Base-by-base conservation (phyloP, 2,329 filamentous ascomycete species). In the Myriangium duriaei region DNA sequence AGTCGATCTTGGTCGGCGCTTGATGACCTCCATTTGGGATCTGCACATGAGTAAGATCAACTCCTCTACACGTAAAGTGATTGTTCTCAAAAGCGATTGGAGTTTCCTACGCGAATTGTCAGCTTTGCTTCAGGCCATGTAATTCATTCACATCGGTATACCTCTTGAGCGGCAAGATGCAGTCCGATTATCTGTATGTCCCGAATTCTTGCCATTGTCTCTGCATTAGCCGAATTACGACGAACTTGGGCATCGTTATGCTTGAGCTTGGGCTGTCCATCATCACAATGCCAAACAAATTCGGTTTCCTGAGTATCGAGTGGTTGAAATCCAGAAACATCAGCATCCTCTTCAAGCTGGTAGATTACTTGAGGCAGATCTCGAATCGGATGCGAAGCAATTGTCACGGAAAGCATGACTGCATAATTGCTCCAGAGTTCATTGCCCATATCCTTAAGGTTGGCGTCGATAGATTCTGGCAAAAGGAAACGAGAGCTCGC, bases 341-440 rank as follows among this genome's bases (percentile, higher is more conserved):
- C 71, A 40, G 72, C 70, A 51, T 83, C 79, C 52, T 83, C 79
- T 44, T 78, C 72, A 3, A 83, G 62, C 49, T 82, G 62, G 51
- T 83, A 81, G 10, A 66, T 61, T 17, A 78, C 58, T 28, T 66
- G 59, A 2, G 69, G 65, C 18, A 81, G 62, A 30, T 68, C 61
- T 33, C 65, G 60, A 18, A 74, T 65, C 13, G 74, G 67, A 46
- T 80, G 81, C 12, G 65, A 69, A 2, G 68, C 68, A 6, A 67
- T 67, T 17, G 81, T 57, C 10, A 73, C 59, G 28, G 73, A 78
- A 35, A 81, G 55, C 0, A 72, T 71, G 29, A 65, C 67, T n/a
- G 74, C 72, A 49, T 81, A 81, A 1, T 70, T 68, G 45, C 71
- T 73, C 76, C 76, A 81, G 43, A 81, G 64, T 42, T 74, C 67